Conservation (phyloP, 2,329 filamentous ascomycete species). For the Paracamarosporium sp. region DNA sequence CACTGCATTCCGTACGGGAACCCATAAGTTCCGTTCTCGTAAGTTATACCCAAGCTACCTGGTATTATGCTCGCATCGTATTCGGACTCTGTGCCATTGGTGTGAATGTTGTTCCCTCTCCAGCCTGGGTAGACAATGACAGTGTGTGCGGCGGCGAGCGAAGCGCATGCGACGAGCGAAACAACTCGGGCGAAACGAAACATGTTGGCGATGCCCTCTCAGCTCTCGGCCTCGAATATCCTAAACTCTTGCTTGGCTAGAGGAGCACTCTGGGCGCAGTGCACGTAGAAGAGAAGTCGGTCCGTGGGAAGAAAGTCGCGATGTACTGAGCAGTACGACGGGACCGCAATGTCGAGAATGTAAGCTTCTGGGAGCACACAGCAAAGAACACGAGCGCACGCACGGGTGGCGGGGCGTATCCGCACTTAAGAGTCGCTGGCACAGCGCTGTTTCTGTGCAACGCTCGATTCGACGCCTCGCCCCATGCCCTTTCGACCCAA, state of each 20-base stretch:
- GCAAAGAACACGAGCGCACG: conserved; percentile 23
- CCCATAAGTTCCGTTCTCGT: conserved; percentile 52
- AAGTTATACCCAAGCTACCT: conserved; percentile 54
- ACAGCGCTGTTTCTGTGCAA: conserved; percentile 17
- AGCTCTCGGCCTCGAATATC: neutral
- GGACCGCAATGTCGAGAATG: neutral
- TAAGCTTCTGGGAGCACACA: conserved; percentile 8
- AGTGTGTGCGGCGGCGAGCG: conserved; percentile 70
- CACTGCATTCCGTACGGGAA: conserved; percentile 94
- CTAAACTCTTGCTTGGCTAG: neutral
- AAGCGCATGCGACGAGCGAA: conserved; percentile 37
- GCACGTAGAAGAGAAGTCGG: neutral
- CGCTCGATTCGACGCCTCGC: neutral
- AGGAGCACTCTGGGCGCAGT: neutral
- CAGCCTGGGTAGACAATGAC: conserved; percentile 86
- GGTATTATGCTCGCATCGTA: conserved; percentile 43
- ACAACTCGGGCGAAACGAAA: conserved; percentile 42
- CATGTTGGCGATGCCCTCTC: conserved; percentile 27
- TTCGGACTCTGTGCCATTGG: conserved; percentile 67
- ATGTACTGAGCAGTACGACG: neutral
- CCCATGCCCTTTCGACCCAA: conserved; percentile 14
- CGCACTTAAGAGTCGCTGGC: conserved; percentile 34
- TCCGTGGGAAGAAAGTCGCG: neutral
- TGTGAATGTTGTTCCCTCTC: conserved; percentile 84
- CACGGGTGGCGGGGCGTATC: conserved; percentile 35